Conservation (phyloP, 768 basidiomycete genomes). For the Tulasnella sp. region DNA sequence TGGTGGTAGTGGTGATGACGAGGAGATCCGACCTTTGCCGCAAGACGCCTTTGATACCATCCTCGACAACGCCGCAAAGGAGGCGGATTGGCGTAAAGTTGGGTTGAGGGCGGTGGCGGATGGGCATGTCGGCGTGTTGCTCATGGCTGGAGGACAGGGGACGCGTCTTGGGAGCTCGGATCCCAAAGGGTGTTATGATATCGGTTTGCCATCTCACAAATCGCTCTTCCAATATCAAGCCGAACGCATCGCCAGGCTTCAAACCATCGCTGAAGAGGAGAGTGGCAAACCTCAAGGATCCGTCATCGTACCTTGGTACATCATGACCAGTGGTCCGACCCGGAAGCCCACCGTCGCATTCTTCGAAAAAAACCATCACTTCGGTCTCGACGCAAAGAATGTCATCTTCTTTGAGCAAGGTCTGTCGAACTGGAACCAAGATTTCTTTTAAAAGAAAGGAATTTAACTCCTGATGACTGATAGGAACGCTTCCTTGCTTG, state of each 20-base stretch:
- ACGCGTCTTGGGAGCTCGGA: slow-evolving; percentile 84
- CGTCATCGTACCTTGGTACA: slow-evolving; percentile 87
- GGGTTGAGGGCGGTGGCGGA: slow-evolving; percentile 74
- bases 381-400: slow-evolving; percentile 69
- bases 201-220: slow-evolving; percentile 86
- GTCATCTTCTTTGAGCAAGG: slow-evolving; percentile 97
- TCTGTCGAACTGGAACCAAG: slow-evolving; percentile 25
- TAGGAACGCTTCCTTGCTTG: slow-evolving; percentile 92
- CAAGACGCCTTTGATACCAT: slow-evolving; percentile 59
- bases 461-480: neutral
- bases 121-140: slow-evolving; percentile 84
- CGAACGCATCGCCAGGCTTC: slow-evolving; percentile 83
- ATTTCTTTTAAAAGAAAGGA: neutral
- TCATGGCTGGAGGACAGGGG: slow-evolving; percentile 98
- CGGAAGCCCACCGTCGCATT: slow-evolving; percentile 74
- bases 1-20: slow-evolving; percentile 26
- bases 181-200: slow-evolving; percentile 98
- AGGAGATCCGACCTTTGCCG: slow-evolving; percentile 73
- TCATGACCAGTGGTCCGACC: slow-evolving; percentile 98
- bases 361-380: slow-evolving; percentile 66
- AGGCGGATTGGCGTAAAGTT: slow-evolving; percentile 58
- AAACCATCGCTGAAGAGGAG: slow-evolving; percentile 54
- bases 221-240: slow-evolving; percentile 95
- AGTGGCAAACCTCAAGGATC: slow-evolving; percentile 36
- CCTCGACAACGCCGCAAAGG: slow-evolving; percentile 42